These are phyloP conservation scores for Paecilomyces sp. DNA, from an alignment of 2,329 filamentous ascomycete species.

Conservation along the genomic window DNA sequence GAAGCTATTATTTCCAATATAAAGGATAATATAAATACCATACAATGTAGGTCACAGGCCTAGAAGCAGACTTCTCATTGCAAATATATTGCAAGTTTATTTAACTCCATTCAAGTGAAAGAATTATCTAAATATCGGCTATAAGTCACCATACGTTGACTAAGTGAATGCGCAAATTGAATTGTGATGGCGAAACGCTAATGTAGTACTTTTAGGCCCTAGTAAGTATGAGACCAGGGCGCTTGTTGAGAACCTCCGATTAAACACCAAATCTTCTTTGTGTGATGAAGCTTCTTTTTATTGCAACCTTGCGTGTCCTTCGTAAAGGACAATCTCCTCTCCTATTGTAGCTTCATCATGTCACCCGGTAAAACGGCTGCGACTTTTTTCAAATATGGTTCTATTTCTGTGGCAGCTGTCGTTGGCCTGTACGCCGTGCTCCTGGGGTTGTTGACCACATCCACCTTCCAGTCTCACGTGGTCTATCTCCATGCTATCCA, in stretches of 20 bases:
- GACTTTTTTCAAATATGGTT: conserved; percentile 11
- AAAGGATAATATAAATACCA: no score
- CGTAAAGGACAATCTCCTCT: not conserved
- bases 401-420: conserved; percentile 14
- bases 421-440: conserved; percentile 37
- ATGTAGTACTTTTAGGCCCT: not conserved
- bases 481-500: conserved; percentile 51
- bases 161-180: not conserved
- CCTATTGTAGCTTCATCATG: not conserved
- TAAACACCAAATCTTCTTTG: not conserved
- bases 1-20: no score
- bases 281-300: not conserved
- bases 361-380: not conserved
- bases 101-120: not conserved
- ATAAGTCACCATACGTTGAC: not conserved
- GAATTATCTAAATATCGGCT: no score
- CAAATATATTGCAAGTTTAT: not conserved
- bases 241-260: not conserved
- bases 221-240: not conserved
- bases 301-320: not conserved
- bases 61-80: no score
- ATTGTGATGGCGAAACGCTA: no score
- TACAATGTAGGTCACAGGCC: no score
- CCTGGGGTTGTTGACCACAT: conserved; percentile 38
- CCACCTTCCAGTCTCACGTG: conserved; percentile 47